These are phyloP conservation scores for Suhomyces sp. DNA, from an alignment of 805 yeast species.

Conservation along the genomic window DNA sequence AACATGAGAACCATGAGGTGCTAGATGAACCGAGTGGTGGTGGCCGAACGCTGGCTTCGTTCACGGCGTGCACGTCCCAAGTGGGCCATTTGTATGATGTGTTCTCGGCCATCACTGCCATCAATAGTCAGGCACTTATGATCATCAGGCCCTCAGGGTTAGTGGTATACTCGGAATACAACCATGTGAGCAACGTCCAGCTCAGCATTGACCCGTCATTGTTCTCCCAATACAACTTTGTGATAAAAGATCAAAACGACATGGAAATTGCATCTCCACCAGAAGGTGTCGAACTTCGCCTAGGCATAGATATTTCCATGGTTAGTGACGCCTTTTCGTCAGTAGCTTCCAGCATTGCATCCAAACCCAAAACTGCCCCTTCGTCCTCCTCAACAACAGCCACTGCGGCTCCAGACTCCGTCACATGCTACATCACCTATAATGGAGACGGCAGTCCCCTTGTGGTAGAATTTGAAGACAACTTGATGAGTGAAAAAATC, in stretches of 20 bases:
- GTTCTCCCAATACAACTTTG: conserved; percentile 28
- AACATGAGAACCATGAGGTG: not conserved
- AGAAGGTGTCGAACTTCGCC: conserved; percentile 9
- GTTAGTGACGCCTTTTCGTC: conserved; percentile 36
- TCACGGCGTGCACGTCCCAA: conserved; percentile 37
- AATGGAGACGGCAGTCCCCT: conserved; percentile 40
- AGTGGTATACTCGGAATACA: conserved; percentile 31
- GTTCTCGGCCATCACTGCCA: conserved; percentile 28
- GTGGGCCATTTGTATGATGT: conserved; percentile 38
- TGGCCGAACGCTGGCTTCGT: conserved; percentile 10
- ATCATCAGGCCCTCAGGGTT: conserved; percentile 32
- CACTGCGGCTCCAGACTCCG: conserved; percentile 13
- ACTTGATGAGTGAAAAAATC: conserved; percentile 37
- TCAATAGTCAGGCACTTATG: conserved; percentile 34
- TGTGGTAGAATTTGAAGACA: conserved; percentile 41
- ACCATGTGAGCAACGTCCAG: conserved; percentile 36
- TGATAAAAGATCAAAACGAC: conserved; percentile 8
- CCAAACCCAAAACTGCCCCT: not conserved
- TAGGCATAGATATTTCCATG: conserved; percentile 37
- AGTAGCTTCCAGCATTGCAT: conserved; percentile 18
- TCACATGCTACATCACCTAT: conserved; percentile 35
- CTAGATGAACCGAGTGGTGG: not conserved
- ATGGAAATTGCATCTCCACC: not conserved
- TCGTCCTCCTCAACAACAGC: conserved; percentile 1
- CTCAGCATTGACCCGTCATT: conserved; percentile 36